Conservation (phyloP, 2,329 filamentous ascomycete species). For the Botryotinia calthae region DNA sequence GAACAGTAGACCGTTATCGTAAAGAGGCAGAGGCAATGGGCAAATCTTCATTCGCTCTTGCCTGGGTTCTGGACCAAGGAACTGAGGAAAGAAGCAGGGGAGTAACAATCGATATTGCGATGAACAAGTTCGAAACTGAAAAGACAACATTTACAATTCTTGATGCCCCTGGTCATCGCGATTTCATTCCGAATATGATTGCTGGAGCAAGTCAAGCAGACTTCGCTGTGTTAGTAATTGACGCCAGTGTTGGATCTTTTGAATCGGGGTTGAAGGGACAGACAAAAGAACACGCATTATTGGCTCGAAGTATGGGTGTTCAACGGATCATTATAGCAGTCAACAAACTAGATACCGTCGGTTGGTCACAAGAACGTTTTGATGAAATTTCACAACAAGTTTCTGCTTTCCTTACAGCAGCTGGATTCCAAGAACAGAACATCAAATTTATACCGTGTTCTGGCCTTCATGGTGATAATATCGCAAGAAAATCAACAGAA, state of each 20-base stretch:
- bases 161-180: conserved; percentile 89
- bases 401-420: conserved; percentile 74
- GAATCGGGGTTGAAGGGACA: conserved; percentile 92
- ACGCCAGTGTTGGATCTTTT: conserved; percentile 85
- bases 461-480: conserved; percentile 84
- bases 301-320: conserved; percentile 88
- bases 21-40: conserved; percentile 88
- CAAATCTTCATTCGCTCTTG: conserved; percentile 92
- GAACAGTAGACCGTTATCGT: conserved; percentile 82
- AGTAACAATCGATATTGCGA: conserved; percentile 95
- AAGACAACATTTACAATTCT: conserved; percentile 88
- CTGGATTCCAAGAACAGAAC: conserved; percentile 79
- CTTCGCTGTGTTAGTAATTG: conserved; percentile 91
- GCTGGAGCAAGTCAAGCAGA: conserved; percentile 94
- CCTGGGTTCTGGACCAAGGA: conserved; percentile 94
- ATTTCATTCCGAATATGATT: conserved; percentile 99
- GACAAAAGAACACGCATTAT: conserved; percentile 87
- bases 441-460: conserved; percentile 87
- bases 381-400: conserved; percentile 83
- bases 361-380: conserved; percentile 81
- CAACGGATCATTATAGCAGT: conserved; percentile 84
- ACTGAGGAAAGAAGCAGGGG: conserved; percentile 85
- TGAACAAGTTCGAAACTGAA: conserved; percentile 88
- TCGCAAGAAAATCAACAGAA: conserved; percentile 59
- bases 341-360: conserved; percentile 89